phyloP scores from a whole-genome alignment of 139 green algal genomes.

The Chlamydomonas applanata region DNA sequence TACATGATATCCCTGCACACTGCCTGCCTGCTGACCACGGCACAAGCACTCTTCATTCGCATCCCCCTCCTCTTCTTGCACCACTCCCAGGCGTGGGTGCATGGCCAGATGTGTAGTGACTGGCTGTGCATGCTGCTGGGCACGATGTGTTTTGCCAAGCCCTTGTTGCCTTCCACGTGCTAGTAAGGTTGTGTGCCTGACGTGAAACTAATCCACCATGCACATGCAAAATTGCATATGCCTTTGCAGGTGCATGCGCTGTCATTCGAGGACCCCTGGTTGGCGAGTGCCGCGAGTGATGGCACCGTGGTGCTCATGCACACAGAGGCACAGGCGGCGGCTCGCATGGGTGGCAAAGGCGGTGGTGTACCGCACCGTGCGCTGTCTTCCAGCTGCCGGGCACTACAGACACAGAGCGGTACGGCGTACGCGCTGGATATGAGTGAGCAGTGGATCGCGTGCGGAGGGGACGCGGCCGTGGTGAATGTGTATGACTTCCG shows the following conservation, averaged over 20 bases:
- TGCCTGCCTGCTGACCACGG: too few relatives aligned
- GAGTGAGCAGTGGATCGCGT: conserved; percentile 46
- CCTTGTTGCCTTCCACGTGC: too few relatives aligned
- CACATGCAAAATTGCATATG: neutral
- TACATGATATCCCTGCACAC: too few relatives aligned
- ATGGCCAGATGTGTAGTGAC: too few relatives aligned
- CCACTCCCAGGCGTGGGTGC: too few relatives aligned
- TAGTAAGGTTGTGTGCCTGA: neutral
- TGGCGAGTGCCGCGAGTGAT: conserved; percentile 35
- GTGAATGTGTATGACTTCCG: conserved; percentile 51
- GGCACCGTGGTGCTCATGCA: conserved; percentile 22
- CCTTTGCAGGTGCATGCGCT: conserved; percentile 29
- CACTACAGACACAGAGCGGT: conserved; percentile 24
- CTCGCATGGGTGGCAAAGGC: neutral
- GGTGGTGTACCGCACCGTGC: neutral
- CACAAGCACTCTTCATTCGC: too few relatives aligned
- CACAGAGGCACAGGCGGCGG: conserved; percentile 4
- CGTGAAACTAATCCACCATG: neutral
- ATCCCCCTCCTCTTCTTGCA: too few relatives aligned
- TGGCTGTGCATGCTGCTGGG: too few relatives aligned
- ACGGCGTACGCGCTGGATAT: conserved; percentile 49
- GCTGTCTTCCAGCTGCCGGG: neutral
- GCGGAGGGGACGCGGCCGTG: conserved; percentile 24
- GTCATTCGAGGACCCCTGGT: conserved; percentile 68
- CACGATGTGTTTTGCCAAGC: too few relatives aligned